Percentiles rank a stretch among this genome's conserved stretches.
Conservation (phyloP, 345 rosid genomes). For the Eucalyptus marginata region DNA sequence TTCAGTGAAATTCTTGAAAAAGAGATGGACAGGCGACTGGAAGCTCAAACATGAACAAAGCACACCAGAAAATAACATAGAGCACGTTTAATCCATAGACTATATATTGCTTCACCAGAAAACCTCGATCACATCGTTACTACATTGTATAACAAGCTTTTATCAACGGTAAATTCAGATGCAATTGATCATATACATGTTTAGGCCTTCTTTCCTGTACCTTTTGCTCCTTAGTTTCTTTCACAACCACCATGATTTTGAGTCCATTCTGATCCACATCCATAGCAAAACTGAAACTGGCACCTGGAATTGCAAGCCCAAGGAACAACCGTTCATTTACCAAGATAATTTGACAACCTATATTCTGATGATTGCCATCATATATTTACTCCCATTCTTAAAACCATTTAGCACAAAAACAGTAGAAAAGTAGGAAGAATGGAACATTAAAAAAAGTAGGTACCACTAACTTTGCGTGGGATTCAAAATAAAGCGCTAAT, state of each 20-base stretch:
- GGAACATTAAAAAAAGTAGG: background rate
- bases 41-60: background rate
- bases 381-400: background rate
- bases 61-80: background rate
- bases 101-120: background rate
- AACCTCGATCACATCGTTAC: background rate
- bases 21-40: background rate
- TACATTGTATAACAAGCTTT: background rate
- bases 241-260: slow-evolving; percentile 7
- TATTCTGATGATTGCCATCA: background rate
- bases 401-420: background rate
- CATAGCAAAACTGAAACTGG: slow-evolving; percentile 25
- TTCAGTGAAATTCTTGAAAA: background rate
- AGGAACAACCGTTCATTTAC: background rate
- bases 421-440: background rate
- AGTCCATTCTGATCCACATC: slow-evolving; percentile 22
- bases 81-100: background rate
- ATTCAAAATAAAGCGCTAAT: background rate
- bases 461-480: background rate
- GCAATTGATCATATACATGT: background rate
- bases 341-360: too few species aligned
- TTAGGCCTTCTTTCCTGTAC: background rate
- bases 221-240: background rate
- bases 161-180: background rate
- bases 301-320: slow-evolving; percentile 18